Conservation (phyloP, 768 basidiomycete species). For the Leccinum olivaceopallidum region DNA sequence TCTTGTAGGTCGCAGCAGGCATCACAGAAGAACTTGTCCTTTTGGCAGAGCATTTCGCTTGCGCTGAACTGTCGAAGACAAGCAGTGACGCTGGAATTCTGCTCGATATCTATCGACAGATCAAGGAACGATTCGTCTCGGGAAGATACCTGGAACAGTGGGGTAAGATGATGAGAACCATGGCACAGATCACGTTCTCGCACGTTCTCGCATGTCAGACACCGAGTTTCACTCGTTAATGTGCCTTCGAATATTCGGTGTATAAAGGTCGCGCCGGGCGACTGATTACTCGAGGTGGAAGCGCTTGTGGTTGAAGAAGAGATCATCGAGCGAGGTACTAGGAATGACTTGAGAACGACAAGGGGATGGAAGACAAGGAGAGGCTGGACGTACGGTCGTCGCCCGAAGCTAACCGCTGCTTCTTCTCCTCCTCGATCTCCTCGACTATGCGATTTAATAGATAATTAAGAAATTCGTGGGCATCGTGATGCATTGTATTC, state of each 20-base stretch:
- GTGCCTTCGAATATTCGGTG: constrained; percentile 93
- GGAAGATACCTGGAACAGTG: constrained; percentile 65
- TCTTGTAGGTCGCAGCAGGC: constrained; percentile 96
- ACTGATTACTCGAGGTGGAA: constrained; percentile 48
- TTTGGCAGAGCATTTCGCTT: constrained; percentile 97
- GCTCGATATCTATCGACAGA: constrained; percentile 98
- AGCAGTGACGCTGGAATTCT: constrained; percentile 94
- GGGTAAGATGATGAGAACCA: constrained; percentile 14
- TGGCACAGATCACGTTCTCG: constrained; percentile 23
- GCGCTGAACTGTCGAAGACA: constrained; percentile 97
- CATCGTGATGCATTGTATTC: constrained; percentile 94
- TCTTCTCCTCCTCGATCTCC: constrained; percentile 79
- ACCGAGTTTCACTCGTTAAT: constrained; percentile 95
- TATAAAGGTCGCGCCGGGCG: constrained; percentile 71
- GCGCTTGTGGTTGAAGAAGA: constrained; percentile 52
- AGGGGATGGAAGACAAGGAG: constrained; percentile 2
- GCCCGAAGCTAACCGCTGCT: constrained; percentile 42
- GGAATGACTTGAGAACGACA: constrained; percentile 6
- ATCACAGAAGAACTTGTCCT: constrained; percentile 99
- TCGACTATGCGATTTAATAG: constrained; percentile 91
- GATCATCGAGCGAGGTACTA: constrained; percentile 62
- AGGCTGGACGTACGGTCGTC: constrained; percentile 63
- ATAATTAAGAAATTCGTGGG: constrained; percentile 97
- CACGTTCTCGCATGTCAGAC: constrained; percentile 97
- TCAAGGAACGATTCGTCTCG: constrained; percentile 97